Conservation (phyloP, 768 basidiomycete genomes). For the Lepiota venenata region DNA sequence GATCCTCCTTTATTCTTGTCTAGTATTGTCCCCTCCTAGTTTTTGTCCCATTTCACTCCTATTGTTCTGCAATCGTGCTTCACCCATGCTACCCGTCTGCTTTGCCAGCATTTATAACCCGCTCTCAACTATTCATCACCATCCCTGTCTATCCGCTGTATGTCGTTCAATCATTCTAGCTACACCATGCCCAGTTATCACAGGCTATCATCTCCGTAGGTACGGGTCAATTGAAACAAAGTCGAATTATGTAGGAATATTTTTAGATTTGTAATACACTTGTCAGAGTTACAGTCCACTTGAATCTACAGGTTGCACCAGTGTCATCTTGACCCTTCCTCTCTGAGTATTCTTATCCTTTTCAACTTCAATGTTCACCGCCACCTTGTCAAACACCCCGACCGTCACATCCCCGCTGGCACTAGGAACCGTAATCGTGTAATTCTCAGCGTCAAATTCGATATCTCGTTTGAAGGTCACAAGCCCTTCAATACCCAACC, state of each 20-base stretch:
- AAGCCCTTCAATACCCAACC: constrained; percentile 91
- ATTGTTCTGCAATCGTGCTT: constrained; percentile 3
- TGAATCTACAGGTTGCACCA: constrained; percentile 65
- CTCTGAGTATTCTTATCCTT: constrained; percentile 94
- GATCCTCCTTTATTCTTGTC: neutral
- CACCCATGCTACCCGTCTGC: neutral
- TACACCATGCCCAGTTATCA: constrained; percentile 3
- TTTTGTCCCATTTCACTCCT: neutral
- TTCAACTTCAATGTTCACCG: constrained; percentile 87
- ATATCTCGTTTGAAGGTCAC: constrained; percentile 91
- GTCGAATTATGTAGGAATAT: constrained; percentile 11
- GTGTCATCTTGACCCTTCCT: constrained; percentile 83
- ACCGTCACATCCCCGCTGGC: constrained; percentile 49
- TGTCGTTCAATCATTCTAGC: neutral
- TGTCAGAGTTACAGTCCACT: constrained; percentile 28
- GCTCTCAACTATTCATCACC: neutral
- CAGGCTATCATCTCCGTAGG: neutral
- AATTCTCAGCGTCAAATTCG: constrained; percentile 89
- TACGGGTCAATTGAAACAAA: constrained; percentile 4
- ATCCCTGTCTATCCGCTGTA: neutral
- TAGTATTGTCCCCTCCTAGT: constrained; percentile 6
- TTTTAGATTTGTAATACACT: constrained; percentile 3
- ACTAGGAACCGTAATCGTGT: constrained; percentile 70
- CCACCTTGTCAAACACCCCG: constrained; percentile 92
- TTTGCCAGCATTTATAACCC: neutral